A percentile compares a stretch with the other conserved stretches of the same genome.
phyloP scores from a whole-genome alignment of 345 rosid species.

The Gossypium sturtianum region DNA sequence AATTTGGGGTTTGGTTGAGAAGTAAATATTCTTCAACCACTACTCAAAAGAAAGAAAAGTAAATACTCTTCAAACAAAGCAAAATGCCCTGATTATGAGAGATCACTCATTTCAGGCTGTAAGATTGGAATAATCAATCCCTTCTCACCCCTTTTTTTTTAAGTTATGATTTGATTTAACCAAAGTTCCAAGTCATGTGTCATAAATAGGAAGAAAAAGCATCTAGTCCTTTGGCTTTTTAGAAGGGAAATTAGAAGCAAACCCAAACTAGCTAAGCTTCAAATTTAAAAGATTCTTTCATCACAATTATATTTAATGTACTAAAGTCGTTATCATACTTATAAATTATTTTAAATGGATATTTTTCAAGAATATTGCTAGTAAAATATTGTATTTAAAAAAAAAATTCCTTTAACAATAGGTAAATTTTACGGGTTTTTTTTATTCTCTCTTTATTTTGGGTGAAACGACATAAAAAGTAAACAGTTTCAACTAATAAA shows the following conservation, averaged over 20 bases:
- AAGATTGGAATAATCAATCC: not conserved
- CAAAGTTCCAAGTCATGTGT: slow-evolving; percentile 10
- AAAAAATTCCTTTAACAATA: too few relatives aligned
- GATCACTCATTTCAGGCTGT: not conserved
- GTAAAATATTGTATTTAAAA: too few relatives aligned
- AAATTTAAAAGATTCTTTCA: not conserved
- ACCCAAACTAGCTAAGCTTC: not conserved
- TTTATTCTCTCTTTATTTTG: too few relatives aligned
- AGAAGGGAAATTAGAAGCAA: not conserved
- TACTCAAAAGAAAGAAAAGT: not conserved
- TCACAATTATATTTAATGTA: not conserved
- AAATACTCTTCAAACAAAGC: not conserved
- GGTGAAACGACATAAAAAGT: too few relatives aligned
- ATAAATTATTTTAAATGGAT: not conserved
- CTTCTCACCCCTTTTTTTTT: not conserved
- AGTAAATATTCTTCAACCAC: not conserved
- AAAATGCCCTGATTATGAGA: not conserved
- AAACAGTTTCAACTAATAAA: too few relatives aligned
- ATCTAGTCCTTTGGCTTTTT: slow-evolving; percentile 2
- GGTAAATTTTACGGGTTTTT: too few relatives aligned
- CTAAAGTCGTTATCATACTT: not conserved
- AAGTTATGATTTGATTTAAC: not conserved
- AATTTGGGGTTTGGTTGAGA: not conserved
- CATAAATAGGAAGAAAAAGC: slow-evolving; percentile 15
- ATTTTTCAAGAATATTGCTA: too few relatives aligned